Percentiles rank a stretch among this genome's conserved stretches.
phyloP scores from a whole-genome alignment of 768 basidiomycete species.

The Phanerochaete sordida region DNA sequence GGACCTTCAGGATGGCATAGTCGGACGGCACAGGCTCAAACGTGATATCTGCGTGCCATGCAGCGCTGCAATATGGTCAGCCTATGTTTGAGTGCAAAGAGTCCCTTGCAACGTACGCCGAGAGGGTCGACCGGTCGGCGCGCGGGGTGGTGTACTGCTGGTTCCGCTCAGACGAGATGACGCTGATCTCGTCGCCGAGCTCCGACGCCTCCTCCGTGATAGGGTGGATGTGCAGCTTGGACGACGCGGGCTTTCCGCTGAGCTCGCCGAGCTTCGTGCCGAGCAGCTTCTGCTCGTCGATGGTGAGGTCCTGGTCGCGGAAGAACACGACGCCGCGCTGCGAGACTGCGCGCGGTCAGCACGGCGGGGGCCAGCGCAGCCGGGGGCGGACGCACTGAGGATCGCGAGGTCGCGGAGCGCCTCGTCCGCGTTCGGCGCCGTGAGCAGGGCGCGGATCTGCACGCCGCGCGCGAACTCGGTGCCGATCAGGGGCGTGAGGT shows the following conservation, averaged over 20 bases:
- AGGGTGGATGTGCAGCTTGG: conserved; percentile 13
- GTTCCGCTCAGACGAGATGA: conserved; percentile 13
- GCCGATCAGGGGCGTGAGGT: conserved; percentile 49
- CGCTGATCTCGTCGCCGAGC: conserved; percentile 14
- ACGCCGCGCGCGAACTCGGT: conserved; percentile 44
- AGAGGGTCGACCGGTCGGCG: conserved; percentile 7
- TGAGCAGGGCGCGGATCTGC: conserved; percentile 44
- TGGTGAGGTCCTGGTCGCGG: conserved; percentile 31
- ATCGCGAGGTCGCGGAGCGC: conserved; percentile 52
- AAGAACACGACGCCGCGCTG: conserved; percentile 29
- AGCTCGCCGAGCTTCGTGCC: conserved; percentile 27
- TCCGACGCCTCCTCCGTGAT: conserved; percentile 13
- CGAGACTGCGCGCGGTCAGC: neutral
- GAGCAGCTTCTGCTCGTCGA: conserved; percentile 26
- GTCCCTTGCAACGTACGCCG: conserved; percentile 5
- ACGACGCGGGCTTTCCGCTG: conserved; percentile 13
- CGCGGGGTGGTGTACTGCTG: neutral
- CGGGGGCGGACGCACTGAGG: conserved; percentile 18
- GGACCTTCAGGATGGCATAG: conserved; percentile 15
- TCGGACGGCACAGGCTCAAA: conserved; percentile 13
- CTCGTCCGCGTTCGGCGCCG: conserved; percentile 42
- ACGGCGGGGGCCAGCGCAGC: too few relatives aligned
- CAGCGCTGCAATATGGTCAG: neutral
- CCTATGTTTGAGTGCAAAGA: neutral
- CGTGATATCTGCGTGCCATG: conserved; percentile 15